Percentiles rank a stretch among this genome's conserved stretches.
These are phyloP conservation scores for Buxus sempervirens DNA, from an alignment of 164 flowering plant genomes.

Conservation along the genomic window DNA sequence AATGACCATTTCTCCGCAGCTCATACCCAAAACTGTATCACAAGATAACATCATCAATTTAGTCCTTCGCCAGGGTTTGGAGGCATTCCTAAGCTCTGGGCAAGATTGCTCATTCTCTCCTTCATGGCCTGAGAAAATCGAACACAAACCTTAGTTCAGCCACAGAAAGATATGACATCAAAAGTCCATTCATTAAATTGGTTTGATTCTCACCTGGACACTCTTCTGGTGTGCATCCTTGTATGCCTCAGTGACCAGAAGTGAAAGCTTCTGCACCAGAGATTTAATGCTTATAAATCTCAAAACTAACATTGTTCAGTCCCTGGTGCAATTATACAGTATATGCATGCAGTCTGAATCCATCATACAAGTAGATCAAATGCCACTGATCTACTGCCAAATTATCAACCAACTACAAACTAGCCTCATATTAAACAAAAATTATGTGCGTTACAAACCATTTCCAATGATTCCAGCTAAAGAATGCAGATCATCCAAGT, in stretches of 20 bases:
- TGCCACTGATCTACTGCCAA: no score
- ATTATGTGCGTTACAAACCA: no score
- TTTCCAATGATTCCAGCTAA: no score
- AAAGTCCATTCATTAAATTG: not conserved
- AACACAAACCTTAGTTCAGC: not conserved
- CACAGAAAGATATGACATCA: not conserved
- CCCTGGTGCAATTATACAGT: not conserved
- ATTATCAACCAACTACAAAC: no score
- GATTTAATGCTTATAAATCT: not conserved
- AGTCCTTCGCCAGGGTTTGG: constrained; percentile 66
- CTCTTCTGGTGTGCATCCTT: constrained; percentile 97
- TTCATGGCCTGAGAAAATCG: constrained; percentile 74
- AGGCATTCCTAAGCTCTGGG: constrained; percentile 94
- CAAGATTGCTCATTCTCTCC: constrained; percentile 90
- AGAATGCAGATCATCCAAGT: no score
- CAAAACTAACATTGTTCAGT: not conserved
- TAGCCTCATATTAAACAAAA: no score
- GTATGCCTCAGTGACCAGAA: constrained; percentile 83
- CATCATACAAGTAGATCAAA: no score
- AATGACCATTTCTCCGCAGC: constrained; percentile 11
- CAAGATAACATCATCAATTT: constrained; percentile 27
- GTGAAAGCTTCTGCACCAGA: constrained; percentile 65
- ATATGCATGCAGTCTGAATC: not conserved
- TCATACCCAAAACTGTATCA: constrained; percentile 38
- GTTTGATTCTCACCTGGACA: constrained; percentile 51